Evolutionary conservation across 225 moss, liverwort and hornwort species (phyloP), one percentile per base, ranked within the genome.

Genomic region (Antitrichia curtipendula): DNA sequence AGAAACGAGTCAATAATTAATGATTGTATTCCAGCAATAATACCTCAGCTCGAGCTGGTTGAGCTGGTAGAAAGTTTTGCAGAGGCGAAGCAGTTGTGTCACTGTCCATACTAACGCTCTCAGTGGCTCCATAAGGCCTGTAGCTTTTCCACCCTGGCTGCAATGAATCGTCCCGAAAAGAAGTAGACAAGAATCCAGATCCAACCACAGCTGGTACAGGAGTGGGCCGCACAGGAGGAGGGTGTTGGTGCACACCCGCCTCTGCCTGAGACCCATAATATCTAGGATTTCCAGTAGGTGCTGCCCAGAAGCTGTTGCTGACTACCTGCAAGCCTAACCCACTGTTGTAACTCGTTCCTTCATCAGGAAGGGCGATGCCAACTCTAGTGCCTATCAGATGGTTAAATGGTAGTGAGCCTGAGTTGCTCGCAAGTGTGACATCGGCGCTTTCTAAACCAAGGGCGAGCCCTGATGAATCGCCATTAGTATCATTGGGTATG

Each of bases 41-140:
- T 91, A 94, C 94, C 94, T 92, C 91, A 81, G 94, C 96, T 68
- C 99, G 92, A 76, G 96, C 99, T 88, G 99, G 97, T 85, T 97
- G 97, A 65, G 95, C 94, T 70, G 96, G 94, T 71, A 99, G 90
- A 84, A 99, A 95, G n/a, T 96, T 92, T 77, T 93, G 95, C 84
- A 96, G 89, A 61, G 96, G 97, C 40, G 98, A 95, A 80, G 93
- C 94, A 80, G 93, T 93, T 82, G 93, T 96, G 62, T 95, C 98
- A 84, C 94, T 95, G 84, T 96, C 97, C 71, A 90, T 89, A 87
- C 94, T 94, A 84, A 90, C 91, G 40, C 94, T 95, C 83, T 96
- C 97, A 83, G 97, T 91, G 87, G 92, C 94, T 85, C 92, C 94
- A 78, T 91, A 94, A 85, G 92, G 89, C 81, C 91, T 90, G 91